These are phyloP conservation scores for Pilasporangium apinafurcum DNA, from an alignment of 352 stramenopile genomes.

Conservation along the genomic window DNA sequence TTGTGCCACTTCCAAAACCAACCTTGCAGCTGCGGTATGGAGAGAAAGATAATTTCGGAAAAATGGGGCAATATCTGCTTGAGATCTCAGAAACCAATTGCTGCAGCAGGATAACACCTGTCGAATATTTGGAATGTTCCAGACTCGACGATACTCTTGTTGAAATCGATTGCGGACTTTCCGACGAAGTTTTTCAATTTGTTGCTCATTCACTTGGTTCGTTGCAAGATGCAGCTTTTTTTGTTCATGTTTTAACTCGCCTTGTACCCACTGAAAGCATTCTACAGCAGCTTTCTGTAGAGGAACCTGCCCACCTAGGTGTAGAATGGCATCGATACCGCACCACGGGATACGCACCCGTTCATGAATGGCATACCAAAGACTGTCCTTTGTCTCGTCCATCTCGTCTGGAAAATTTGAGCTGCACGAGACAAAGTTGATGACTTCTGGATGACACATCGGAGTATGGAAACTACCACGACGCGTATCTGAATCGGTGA, in stretches of 20 bases:
- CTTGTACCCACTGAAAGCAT: conserved; percentile 47
- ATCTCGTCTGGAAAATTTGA: conserved; percentile 65
- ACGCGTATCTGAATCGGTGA: conserved; percentile 39
- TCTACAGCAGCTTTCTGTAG: conserved; percentile 63
- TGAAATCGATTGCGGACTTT: conserved; percentile 58
- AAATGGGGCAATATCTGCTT: conserved; percentile 59
- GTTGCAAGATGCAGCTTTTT: background rate
- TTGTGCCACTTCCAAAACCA: conserved; percentile 45
- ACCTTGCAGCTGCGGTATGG: conserved; percentile 14
- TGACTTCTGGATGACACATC: conserved; percentile 1
- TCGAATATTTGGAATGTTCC: conserved; percentile 59
- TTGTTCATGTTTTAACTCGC: conserved; percentile 13
- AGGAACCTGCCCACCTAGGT: conserved; percentile 67
- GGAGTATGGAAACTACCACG: conserved; percentile 65
- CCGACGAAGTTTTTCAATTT: conserved; percentile 11
- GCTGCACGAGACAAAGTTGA: conserved; percentile 61
- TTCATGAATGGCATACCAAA: conserved; percentile 47
- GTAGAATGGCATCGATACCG: conserved; percentile 60
- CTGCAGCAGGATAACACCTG: conserved; percentile 52
- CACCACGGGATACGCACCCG: conserved; percentile 53
- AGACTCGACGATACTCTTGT: conserved; percentile 59
- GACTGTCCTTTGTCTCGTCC: conserved; percentile 41
- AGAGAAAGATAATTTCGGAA: conserved; percentile 26
- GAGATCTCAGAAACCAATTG: conserved; percentile 58
- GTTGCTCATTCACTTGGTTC: background rate